phyloP scores from a whole-genome alignment of 2,329 filamentous ascomycete species.

The Pseudogymnoascus sp. region DNA sequence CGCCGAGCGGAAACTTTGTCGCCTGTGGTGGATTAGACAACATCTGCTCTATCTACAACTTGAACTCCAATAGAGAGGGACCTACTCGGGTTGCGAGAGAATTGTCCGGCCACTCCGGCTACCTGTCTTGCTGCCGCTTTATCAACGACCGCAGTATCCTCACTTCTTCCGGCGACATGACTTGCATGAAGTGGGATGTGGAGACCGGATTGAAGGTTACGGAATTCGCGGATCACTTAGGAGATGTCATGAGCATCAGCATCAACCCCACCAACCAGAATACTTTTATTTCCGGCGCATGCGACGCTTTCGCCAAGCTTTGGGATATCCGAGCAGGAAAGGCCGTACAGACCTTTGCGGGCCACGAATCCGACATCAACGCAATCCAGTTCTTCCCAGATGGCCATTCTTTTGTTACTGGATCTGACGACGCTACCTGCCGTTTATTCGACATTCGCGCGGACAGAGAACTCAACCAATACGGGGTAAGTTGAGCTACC shows the following conservation, averaged over 20 bases:
- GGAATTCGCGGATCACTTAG: conserved; percentile 95
- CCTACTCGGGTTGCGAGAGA: conserved; percentile 93
- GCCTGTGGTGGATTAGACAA: conserved; percentile 98
- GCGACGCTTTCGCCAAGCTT: conserved; percentile 95
- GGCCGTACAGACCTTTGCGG: conserved; percentile 96
- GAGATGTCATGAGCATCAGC: conserved; percentile 99
- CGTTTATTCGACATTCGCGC: conserved; percentile 96
- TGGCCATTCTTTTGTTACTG: conserved; percentile 95
- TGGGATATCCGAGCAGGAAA: conserved; percentile 99
- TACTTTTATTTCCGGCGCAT: conserved; percentile 98
- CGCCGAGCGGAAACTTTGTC: conserved; percentile 95
- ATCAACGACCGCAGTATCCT: conserved; percentile 97
- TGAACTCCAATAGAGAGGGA: conserved; percentile 89
- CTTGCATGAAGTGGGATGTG: conserved; percentile 99
- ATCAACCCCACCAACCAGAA: conserved; percentile 99
- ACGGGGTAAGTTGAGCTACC: conserved; percentile 45
- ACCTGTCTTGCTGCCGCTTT: conserved; percentile 96
- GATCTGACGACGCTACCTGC: conserved; percentile 95
- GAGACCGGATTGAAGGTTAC: conserved; percentile 95
- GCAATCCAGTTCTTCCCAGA: conserved; percentile 99
- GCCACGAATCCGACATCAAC: conserved; percentile 98
- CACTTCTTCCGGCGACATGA: conserved; percentile 98
- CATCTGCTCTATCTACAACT: conserved; percentile 99
- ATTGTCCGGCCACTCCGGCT: conserved; percentile 92
- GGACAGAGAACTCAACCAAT: conserved; percentile 68